These are phyloP conservation scores for Mucor indicus DNA, from an alignment of 371 early-diverging fungal species.

Conservation along the genomic window DNA sequence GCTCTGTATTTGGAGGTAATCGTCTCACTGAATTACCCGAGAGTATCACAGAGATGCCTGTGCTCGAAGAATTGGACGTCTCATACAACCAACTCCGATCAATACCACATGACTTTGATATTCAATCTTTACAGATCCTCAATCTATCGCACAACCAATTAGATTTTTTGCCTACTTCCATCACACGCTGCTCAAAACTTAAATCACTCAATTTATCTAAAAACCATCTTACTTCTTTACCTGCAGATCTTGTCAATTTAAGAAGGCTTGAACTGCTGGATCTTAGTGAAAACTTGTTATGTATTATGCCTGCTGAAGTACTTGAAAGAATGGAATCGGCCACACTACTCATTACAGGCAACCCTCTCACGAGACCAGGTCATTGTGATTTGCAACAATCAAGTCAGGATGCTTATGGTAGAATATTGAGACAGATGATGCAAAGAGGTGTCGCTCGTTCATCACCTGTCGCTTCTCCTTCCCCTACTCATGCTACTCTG, in stretches of 20 bases:
- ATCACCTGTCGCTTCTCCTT: conserved; percentile 17
- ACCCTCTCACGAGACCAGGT: conserved; percentile 56
- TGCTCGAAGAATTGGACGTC: conserved; percentile 51
- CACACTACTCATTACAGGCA: conserved; percentile 57
- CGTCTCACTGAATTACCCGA: conserved; percentile 44
- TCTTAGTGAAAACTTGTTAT: conserved; percentile 58
- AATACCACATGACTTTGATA: conserved; percentile 30
- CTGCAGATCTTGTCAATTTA: conserved; percentile 54
- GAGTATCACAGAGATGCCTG: conserved; percentile 41
- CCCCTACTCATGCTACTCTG: not conserved
- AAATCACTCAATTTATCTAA: conserved; percentile 51
- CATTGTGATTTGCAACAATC: conserved; percentile 35
- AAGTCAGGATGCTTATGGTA: conserved; percentile 43
- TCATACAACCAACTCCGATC: conserved; percentile 49
- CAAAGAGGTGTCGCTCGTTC: conserved; percentile 44
- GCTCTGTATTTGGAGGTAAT: conserved; percentile 63
- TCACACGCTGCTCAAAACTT: conserved; percentile 41
- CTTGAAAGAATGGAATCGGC: conserved; percentile 53
- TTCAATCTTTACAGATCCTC: conserved; percentile 28
- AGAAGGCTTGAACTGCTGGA: conserved; percentile 55
- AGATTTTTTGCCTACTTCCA: conserved; percentile 56
- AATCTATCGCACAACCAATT: conserved; percentile 56
- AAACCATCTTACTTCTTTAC: conserved; percentile 58
- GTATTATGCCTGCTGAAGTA: conserved; percentile 61
- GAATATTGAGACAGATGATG: conserved; percentile 49